Conservation (phyloP, 345 rosid genomes). For the Acer yangbiense region DNA sequence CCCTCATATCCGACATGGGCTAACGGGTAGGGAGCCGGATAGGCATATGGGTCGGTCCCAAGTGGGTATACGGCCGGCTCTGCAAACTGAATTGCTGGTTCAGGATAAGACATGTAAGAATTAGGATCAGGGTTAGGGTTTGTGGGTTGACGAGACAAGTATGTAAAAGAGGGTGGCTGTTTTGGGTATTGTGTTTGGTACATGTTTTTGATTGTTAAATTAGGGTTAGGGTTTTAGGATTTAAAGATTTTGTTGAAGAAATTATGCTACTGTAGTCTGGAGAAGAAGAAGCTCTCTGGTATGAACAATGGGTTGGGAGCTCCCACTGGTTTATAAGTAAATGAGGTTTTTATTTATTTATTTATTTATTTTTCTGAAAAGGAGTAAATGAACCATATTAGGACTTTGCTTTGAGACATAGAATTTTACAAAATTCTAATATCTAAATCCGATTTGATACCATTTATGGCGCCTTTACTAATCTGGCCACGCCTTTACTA, state of each 20-base stretch:
- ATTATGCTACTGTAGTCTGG: background rate
- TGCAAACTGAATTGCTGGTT: conserved; percentile 1
- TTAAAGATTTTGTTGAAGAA: background rate
- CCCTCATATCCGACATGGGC: conserved; percentile 12
- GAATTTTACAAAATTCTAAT: too few relatives aligned
- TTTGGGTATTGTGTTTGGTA: background rate
- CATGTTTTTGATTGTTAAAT: background rate
- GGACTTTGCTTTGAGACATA: too few relatives aligned
- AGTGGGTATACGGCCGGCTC: conserved; percentile 21
- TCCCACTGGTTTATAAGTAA: too few relatives aligned
- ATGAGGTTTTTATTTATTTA: too few relatives aligned
- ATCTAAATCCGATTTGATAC: too few relatives aligned
- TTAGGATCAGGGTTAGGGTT: background rate
- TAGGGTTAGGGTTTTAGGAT: background rate
- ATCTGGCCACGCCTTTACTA: too few relatives aligned
- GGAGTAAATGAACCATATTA: too few relatives aligned
- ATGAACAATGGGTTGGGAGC: too few relatives aligned
- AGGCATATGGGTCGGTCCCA: conserved; percentile 17
- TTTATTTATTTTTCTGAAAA: too few relatives aligned
- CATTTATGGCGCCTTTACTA: too few relatives aligned
- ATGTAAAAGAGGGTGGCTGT: conserved; percentile 15
- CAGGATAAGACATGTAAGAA: background rate
- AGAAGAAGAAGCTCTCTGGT: background rate
- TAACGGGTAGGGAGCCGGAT: conserved; percentile 1
- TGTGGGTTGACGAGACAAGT: conserved; percentile 4